Evolutionary conservation across 2,329 filamentous ascomycete species (phyloP), one percentile per base, ranked within the genome.

Genomic region (Stenocarpella maydis): DNA sequence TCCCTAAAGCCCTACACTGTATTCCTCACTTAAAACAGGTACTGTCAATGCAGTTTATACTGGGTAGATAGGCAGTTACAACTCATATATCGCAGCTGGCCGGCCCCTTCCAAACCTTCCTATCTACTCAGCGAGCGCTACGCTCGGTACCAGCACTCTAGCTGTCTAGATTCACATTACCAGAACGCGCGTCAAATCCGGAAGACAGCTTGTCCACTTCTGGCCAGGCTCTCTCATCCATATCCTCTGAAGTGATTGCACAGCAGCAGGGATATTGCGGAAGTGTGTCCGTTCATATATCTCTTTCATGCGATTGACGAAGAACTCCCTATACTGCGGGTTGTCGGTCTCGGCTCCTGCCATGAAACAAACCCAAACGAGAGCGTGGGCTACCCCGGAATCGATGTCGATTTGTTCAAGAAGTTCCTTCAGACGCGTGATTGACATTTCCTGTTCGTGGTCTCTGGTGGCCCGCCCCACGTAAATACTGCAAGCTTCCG

Each of bases 121-220:
- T n/a, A n/a, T n/a, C n/a, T n/a, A n/a, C n/a, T n/a, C n/a, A n/a
- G n/a, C n/a, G n/a, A n/a, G n/a, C n/a, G n/a, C n/a, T n/a, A n/a
- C n/a, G n/a, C n/a, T n/a, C n/a, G n/a, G n/a, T n/a, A n/a, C n/a
- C n/a, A n/a, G n/a, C n/a, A n/a, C n/a, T n/a, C n/a, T n/a, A n/a
- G n/a, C n/a, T 1, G 3, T 17, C 52, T 37, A 43, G 1, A 1
- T n/a, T 47, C 17, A 61, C 58, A 61, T 61, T 3, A 61, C 58
- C 28, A 61, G 17, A 6, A 61, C 58, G 26, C 43, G 41, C 2
- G 58, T 47, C 58, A 61, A 28, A 19, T 61, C 58, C 0, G 58
- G 58, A 10, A 61, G 28, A 28, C 58, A 61, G 15, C 58, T 61
- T 4, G 58, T 61, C 58, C 58, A 61, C 26, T 61, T 61, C 58